Conservation (phyloP, 2,329 filamentous ascomycete species). For the Cercospora janseana region DNA sequence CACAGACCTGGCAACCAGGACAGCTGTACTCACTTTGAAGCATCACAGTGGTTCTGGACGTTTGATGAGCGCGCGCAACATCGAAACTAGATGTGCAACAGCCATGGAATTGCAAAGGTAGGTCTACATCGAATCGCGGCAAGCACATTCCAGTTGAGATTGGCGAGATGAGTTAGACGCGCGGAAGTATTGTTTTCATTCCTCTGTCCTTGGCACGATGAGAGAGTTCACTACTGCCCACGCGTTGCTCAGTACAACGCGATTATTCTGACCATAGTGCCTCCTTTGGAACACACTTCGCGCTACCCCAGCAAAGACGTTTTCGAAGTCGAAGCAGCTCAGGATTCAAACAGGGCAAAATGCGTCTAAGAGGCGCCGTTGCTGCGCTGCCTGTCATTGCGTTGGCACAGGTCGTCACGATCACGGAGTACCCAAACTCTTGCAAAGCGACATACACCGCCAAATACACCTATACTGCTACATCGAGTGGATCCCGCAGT, state of each 20-base stretch:
- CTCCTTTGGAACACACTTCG: conserved; percentile 11
- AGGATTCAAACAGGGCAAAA: neutral
- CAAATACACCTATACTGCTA: conserved; percentile 6
- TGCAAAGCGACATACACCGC: conserved; percentile 30
- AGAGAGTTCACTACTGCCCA: conserved; percentile 6
- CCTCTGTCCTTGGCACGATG: conserved; percentile 19
- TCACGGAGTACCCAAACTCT: conserved; percentile 30
- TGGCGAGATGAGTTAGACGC: conserved; percentile 19
- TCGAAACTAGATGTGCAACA: too few species aligned
- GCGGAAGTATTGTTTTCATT: conserved; percentile 24
- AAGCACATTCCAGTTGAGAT: conserved; percentile 16
- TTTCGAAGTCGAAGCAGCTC: neutral
- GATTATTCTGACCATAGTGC: conserved; percentile 17
- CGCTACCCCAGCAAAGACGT: neutral
- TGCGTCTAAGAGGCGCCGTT: conserved; percentile 20
- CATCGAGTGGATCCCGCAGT: conserved; percentile 20
- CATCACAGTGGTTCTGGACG: too few species aligned
- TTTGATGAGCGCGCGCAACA: too few species aligned
- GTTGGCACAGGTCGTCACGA: conserved; percentile 28
- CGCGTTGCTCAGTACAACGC: conserved; percentile 13
- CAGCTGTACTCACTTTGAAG: too few species aligned
- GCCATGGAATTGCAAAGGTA: neutral
- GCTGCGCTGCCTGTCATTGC: conserved; percentile 20
- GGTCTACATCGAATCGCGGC: neutral
- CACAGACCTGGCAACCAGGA: too few species aligned